Conservation (phyloP, 176 grass and related monocot species). For the Rhynchospora breviuscula region DNA sequence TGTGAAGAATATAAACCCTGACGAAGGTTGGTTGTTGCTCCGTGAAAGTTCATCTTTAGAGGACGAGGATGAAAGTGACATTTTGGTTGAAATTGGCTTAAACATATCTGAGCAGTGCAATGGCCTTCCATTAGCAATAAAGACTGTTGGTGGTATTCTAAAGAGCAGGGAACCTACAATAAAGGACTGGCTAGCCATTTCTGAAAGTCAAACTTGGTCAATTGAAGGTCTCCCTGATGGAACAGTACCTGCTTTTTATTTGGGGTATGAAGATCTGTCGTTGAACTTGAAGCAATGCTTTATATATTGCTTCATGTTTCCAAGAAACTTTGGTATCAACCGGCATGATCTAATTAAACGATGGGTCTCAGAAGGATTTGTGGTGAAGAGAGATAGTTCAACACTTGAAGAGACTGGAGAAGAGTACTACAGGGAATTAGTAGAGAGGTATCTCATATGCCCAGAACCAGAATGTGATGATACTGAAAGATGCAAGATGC, state of each 20-base stretch:
- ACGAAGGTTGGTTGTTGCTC: conserved; percentile 49
- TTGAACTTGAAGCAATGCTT: conserved; percentile 68
- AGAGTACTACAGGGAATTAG: conserved; percentile 56
- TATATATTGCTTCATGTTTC: conserved; percentile 63
- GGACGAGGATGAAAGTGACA: not conserved
- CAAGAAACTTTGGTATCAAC: conserved; percentile 26
- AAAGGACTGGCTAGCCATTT: conserved; percentile 30
- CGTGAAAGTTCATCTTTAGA: conserved; percentile 13
- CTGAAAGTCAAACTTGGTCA: conserved; percentile 33
- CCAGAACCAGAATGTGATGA: not conserved
- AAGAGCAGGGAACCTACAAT: conserved; percentile 25
- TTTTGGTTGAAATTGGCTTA: conserved; percentile 29
- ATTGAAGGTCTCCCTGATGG: conserved; percentile 38
- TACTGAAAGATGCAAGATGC: conserved; percentile 37
- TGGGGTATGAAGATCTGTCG: conserved; percentile 60
- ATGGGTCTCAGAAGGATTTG: conserved; percentile 61
- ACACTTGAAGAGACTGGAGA: conserved; percentile 43
- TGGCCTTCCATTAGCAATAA: conserved; percentile 49
- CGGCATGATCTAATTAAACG: conserved; percentile 29
- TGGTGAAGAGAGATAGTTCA: conserved; percentile 30
- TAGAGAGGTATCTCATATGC: conserved; percentile 52
- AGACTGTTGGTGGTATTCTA: conserved; percentile 43
- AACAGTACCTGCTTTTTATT: conserved; percentile 43
- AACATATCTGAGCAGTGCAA: conserved; percentile 43
- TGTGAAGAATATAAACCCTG: conserved; percentile 27